Evolutionary conservation across 2,329 filamentous ascomycete species (phyloP).

Genomic region (Penicillium sp.): DNA sequence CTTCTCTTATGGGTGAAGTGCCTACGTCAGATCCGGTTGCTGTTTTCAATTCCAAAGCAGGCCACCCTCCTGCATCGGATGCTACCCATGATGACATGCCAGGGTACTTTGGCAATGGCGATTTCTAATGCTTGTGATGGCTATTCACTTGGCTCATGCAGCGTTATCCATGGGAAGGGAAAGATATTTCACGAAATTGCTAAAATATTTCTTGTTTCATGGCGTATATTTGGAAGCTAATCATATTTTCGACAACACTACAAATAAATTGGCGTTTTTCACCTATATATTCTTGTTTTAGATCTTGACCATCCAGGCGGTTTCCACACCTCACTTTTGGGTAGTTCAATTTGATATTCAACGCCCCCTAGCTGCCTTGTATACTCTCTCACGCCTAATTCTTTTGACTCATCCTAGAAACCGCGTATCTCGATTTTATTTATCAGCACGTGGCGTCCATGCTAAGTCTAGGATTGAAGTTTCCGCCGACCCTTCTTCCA

Average conservation of each 20-base stretch:
- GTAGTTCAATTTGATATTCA: slow-evolving; percentile 18
- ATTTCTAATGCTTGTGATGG: slow-evolving; percentile 13
- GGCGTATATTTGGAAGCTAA: slow-evolving; percentile 1
- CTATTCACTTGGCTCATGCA: not conserved
- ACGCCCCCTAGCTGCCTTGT: slow-evolving; percentile 8
- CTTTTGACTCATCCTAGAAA: slow-evolving; percentile 4
- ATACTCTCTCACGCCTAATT: slow-evolving; percentile 1
- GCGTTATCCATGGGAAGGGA: slow-evolving; percentile 3
- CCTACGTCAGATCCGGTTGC: slow-evolving; percentile 14
- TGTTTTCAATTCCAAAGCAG: slow-evolving; percentile 21
- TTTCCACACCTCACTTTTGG: slow-evolving; percentile 7
- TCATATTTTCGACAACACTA: not conserved
- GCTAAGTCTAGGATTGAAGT: not conserved
- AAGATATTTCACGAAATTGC: slow-evolving; percentile 3
- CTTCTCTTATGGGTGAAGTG: slow-evolving; percentile 6
- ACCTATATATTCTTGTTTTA: not conserved
- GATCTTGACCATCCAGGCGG: not conserved
- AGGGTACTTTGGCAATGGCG: slow-evolving; percentile 11
- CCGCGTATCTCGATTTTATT: slow-evolving; percentile 10
- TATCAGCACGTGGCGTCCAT: slow-evolving; percentile 13
- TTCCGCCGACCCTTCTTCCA: not conserved
- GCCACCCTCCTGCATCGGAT: slow-evolving; percentile 16
- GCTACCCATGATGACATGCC: slow-evolving; percentile 15
- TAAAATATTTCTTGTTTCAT: not conserved
- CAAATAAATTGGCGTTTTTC: not conserved